Evolutionary conservation across 441 rosid genomes (phyloP), one percentile per base, ranked within the genome.

Genomic region (Hura crepitans): DNA sequence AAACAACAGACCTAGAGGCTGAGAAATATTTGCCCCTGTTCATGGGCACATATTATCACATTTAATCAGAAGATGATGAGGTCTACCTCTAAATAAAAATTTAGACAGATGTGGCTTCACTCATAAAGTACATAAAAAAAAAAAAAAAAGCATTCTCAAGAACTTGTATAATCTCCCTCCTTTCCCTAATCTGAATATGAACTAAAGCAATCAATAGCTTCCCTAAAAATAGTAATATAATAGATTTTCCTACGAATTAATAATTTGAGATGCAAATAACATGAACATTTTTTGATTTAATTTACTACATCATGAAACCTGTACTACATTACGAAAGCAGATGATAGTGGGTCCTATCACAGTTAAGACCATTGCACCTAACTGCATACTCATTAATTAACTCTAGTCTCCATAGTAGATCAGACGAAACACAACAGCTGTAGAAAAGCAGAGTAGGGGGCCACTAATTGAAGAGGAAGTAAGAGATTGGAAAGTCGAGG

Each of bases 281-380:
- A 60, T 37, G 1, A 59, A 42, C 35, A 18, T 14, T 18, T 31
- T 31, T 54, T 1, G 39, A 64, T 42, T 58, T 45, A 42, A 61
- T 43, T 53, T 43, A 59, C 58, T 62, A 62, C 15, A 6, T 49
- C 14, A 72, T 62, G 70, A 68, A 69, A 74, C 22, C 68, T 33
- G 35, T 51, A 54, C 15, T 13, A 57, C 45, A 42, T 37, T 37
- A 64, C 1, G 43, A 22, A 72, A 68, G 45, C 47, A 67, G 46
- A 75, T 11, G 72, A 57, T 49, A 77, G 66, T 69, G 79, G 79
- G 74, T 62, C 80, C 79, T 57, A 14, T 71, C 25, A 31, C 59
- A 77, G 67, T 72, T 37, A 70, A 63, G 70, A 72, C 49, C 70
- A 43, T 54, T 70, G 65, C 62, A 77, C 81, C 85, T 65, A 79